Base-by-base conservation (phyloP, 2,329 filamentous ascomycete species). In the Kalaharituber pfeilii region DNA sequence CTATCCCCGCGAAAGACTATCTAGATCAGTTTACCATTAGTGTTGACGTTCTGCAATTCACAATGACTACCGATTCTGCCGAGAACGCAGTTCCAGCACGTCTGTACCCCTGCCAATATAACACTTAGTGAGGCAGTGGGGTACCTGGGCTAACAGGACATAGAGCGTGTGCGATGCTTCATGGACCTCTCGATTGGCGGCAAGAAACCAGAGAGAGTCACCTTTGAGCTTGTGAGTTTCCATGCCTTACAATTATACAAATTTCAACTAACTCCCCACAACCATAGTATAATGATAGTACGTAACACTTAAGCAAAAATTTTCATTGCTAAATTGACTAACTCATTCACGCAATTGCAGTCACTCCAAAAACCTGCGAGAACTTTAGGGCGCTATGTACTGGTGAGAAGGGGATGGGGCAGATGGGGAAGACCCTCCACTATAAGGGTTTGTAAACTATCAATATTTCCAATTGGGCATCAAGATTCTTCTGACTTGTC, bases 301-400 rank as follows among this genome's bases (percentile, higher is more conserved):
- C 59, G 65, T 55, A 51, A 56, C 25, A 55, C 62, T n/a, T n/a
- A n/a, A n/a, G n/a, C n/a, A n/a, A n/a, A n/a, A n/a, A n/a, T n/a
- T n/a, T n/a, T n/a, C n/a, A n/a, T n/a, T n/a, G n/a, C n/a, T n/a
- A n/a, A n/a, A n/a, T n/a, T n/a, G n/a, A 15, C 33, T 39, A 39
- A 39, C 57, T 81, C 79, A 71, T 69, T 72, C 61, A 78, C 62
- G 24, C 36, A 28, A 45, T 53, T n/a, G n/a, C n/a, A 74, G 75
- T 93, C 57, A 88, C 94, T 20, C 89, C 89, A 66, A 94, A 93
- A 74, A 96, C 89, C 4, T 86, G 84, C 60, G 88, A 95, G 65
- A 96, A 96, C 76, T 96, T 96, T 76, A 86, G 88, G 65, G 80
- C 81, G 53, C 80, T 95, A 58, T 95, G 87, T 74, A 94, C 89